Base-by-base conservation (phyloP, 2,329 filamentous ascomycete species). In the Mollisiaceae sp. region DNA sequence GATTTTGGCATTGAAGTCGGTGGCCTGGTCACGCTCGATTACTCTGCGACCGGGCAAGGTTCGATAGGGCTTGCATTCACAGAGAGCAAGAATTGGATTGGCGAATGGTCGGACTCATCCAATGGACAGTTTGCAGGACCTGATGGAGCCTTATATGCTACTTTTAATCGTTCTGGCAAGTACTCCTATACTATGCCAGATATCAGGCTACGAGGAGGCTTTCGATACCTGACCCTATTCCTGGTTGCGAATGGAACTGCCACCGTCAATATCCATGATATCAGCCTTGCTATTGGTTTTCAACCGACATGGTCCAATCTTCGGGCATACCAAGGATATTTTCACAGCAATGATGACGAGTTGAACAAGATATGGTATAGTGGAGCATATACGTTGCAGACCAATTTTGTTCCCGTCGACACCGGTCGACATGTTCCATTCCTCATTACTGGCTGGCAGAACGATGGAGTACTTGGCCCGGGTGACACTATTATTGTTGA, bases 1-100 rank as follows among this genome's bases (percentile, higher is more conserved):
- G 86, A 88, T 72, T 88, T 88, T 71, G 85, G 85, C 4, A 78
- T 80, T 36, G 85, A 88, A 72, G 85, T 88, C 12, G 85, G 86
- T 22, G 86, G 86, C 12, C 80, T 87, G 61, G 75, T 85, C 8
- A 81, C 66, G 1, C 18, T 74, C 12, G 56, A 70, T 4, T 72
- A 71, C 55, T 50, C 59, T 2, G 75, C 80, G 4, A 78, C 77
- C 12, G 78, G 78, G 2, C 72, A 73, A 18, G 79, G 78, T 4
- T 72, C 76, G 1, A 67, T 84, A 6, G 81, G 82, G 0, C 70
- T 85, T 9, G 81, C 82, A 18, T 84, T 83, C 66, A 78, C 80
- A 3, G 82, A 84, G 68, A 77, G 78, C 1, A 83, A 80, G 67
- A 78, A 82, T 65, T 83, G 78, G 74, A 81, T 83, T 62, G 81